Conservation (phyloP, 352 stramenopile genomes). For the Detonula confervacea region DNA sequence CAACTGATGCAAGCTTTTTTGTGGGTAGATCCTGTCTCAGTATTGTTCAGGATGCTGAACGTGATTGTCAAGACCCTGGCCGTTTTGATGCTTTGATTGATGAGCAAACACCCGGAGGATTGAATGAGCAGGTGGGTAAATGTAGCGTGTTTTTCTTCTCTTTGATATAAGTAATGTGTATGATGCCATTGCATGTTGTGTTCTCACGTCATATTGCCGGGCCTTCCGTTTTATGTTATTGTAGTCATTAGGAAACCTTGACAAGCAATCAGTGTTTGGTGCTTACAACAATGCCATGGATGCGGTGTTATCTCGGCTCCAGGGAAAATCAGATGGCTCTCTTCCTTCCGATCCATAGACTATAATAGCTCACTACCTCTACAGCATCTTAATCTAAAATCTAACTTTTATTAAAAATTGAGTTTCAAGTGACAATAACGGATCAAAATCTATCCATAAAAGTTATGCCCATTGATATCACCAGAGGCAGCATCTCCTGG, state of each 20-base stretch:
- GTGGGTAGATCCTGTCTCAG: constrained; percentile 64
- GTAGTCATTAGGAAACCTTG: constrained; percentile 63
- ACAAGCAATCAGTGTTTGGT: constrained; percentile 55
- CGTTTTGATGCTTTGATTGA: constrained; percentile 76
- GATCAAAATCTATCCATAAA: constrained; percentile 15
- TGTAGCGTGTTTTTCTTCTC: not conserved
- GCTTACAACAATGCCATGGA: constrained; percentile 65
- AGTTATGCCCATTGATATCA: constrained; percentile 1
- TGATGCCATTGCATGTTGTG: too few species aligned
- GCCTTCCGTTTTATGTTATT: too few species aligned
- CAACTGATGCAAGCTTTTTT: constrained; percentile 58
- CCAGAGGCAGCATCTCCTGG: not conserved
- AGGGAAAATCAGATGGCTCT: constrained; percentile 60
- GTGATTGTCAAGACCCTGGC: constrained; percentile 36
- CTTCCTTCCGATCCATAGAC: constrained; percentile 8
- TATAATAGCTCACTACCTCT: too few species aligned
- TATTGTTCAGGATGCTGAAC: constrained; percentile 69
- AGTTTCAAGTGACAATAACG: not conserved
- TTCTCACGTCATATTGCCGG: too few species aligned
- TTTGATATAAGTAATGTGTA: too few species aligned
- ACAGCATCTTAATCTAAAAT: too few species aligned
- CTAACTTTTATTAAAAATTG: constrained; percentile 6
- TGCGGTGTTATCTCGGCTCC: constrained; percentile 58
- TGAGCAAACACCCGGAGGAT: constrained; percentile 78
- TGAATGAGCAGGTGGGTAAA: constrained; percentile 76